Base-by-base conservation (phyloP, 225 moss, liverwort and hornwort genomes). In the Marchantia polymorpha region DNA sequence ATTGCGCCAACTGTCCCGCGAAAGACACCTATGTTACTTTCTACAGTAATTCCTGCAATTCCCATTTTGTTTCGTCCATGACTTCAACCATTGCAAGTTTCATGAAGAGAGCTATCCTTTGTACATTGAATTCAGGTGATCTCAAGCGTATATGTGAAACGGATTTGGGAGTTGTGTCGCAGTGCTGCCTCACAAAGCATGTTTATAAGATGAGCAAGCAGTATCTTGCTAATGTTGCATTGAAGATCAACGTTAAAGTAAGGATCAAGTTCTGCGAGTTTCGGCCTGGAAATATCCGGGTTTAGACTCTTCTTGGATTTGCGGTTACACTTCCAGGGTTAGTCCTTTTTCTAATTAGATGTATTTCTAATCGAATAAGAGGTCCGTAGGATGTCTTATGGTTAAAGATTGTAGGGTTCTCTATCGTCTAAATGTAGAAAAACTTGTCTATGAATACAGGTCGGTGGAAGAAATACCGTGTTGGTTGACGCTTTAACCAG, bases 231-330 rank as follows among this genome's bases (percentile, higher is more conserved):
- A 97, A 97, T 50, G 96, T 97, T 0, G 96, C 96, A n/a, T 75
- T 97, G 29, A 97, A 97, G 78, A 97, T 97, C 11, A 97, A 97
- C 69, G 96, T 97, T 0, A 97, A 97, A 88, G 96, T 96, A 17
- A 81, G 82, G 78, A 9, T 47, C 3, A 23, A 46, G 16, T 7
- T 27, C 12, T 2, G 0, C n/a, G n/a, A 27, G 11, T 11, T 0
- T 64, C 25, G 64, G n/a, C n/a, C 12, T 39, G 39, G 39, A 39
- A 39, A 39, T n/a, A n/a, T n/a, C n/a, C n/a, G n/a, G n/a, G n/a
- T n/a, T n/a, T n/a, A n/a, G n/a, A n/a, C n/a, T n/a, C n/a, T 23
- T 23, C 31, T 26, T 69, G 14, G 4, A 6, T 26, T 19, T 39
- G 7, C 39, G 2, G 39, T 39, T 39, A 39, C 39, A 39, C 39